phyloP scores from a whole-genome alignment of 306 rosid genomes.

The Pyrus pyrifolia region DNA sequence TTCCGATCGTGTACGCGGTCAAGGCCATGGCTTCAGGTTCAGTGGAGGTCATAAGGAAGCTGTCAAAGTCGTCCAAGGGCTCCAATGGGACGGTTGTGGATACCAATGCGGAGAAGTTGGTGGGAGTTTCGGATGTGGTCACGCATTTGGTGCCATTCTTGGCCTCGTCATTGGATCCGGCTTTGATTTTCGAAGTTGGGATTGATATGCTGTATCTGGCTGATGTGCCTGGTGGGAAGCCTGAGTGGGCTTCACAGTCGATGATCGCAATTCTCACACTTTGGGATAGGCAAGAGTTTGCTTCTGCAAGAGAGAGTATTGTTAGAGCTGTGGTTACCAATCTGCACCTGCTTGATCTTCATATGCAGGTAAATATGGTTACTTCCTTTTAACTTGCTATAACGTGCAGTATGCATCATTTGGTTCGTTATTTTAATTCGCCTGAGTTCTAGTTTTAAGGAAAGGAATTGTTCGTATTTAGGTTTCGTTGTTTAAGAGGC shows the following conservation, averaged over 20 bases:
- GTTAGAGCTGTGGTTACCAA: slow-evolving; percentile 96
- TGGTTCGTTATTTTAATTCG: background rate
- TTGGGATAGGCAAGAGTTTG: slow-evolving; percentile 94
- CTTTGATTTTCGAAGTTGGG: slow-evolving; percentile 89
- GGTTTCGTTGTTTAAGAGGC: slow-evolving; percentile 93
- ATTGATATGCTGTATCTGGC: slow-evolving; percentile 93
- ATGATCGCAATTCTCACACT: slow-evolving; percentile 85
- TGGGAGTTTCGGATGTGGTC: slow-evolving; percentile 90
- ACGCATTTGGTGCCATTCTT: slow-evolving; percentile 89
- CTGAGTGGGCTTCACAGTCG: slow-evolving; percentile 97
- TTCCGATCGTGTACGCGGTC: slow-evolving; percentile 80
- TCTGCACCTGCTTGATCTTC: slow-evolving; percentile 93
- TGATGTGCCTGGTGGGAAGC: slow-evolving; percentile 97
- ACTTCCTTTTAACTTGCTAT: background rate
- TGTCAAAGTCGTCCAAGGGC: slow-evolving; percentile 56
- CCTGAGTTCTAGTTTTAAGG: background rate
- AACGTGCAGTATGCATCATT: background rate
- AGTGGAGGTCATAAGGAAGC: slow-evolving; percentile 66
- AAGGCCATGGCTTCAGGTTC: slow-evolving; percentile 90
- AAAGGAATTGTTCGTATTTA: slow-evolving; percentile 12
- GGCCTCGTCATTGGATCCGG: slow-evolving; percentile 89
- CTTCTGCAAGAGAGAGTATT: slow-evolving; percentile 91
- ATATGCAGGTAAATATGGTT: slow-evolving; percentile 71
- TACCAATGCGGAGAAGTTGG: slow-evolving; percentile 67
- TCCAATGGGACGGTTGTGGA: slow-evolving; percentile 35